phyloP scores from a whole-genome alignment of 495 filamentous ascomycete species.

The Coniosporium apollinis region DNA sequence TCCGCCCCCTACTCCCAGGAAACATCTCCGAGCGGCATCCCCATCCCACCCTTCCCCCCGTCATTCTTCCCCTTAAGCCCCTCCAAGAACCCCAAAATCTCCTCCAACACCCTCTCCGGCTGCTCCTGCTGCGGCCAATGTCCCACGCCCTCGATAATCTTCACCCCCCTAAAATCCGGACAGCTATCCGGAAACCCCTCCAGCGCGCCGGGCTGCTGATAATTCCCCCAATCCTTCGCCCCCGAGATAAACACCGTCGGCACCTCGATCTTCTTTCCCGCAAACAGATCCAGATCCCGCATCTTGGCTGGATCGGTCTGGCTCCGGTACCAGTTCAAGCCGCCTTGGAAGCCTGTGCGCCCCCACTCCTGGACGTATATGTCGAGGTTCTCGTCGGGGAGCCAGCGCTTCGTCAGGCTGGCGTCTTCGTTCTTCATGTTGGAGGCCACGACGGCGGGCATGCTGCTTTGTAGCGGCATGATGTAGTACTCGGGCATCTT shows the following conservation, averaged over 20 bases:
- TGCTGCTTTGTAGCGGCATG: conserved; percentile 39
- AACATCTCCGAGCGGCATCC: no score
- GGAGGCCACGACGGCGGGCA: conserved; percentile 37
- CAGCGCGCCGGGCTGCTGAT: conserved; percentile 46
- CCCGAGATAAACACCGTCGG: conserved; percentile 44
- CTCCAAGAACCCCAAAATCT: conserved; percentile 31
- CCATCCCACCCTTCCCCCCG: no score
- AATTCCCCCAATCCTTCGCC: conserved; percentile 47
- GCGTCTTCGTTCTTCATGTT: conserved; percentile 36
- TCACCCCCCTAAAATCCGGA: conserved; percentile 33
- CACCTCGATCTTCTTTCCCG: conserved; percentile 45
- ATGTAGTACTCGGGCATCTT: conserved; percentile 52
- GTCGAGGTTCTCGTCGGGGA: conserved; percentile 37
- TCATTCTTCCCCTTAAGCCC: no score
- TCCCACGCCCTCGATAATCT: conserved; percentile 39
- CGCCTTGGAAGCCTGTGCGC: conserved; percentile 56
- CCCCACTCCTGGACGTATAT: conserved; percentile 44
- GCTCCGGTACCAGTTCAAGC: conserved; percentile 52
- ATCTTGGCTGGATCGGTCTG: conserved; percentile 31
- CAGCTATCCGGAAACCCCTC: conserved; percentile 38
- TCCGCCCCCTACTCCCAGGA: no score
- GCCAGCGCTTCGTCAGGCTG: conserved; percentile 27
- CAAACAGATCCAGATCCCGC: conserved; percentile 40
- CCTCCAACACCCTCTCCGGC: conserved; percentile 35
- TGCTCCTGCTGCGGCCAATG: conserved; percentile 56